These are phyloP conservation scores for Triticum dicoccoides DNA, from an alignment of 176 grass and related monocot genomes.

Conservation along the genomic window DNA sequence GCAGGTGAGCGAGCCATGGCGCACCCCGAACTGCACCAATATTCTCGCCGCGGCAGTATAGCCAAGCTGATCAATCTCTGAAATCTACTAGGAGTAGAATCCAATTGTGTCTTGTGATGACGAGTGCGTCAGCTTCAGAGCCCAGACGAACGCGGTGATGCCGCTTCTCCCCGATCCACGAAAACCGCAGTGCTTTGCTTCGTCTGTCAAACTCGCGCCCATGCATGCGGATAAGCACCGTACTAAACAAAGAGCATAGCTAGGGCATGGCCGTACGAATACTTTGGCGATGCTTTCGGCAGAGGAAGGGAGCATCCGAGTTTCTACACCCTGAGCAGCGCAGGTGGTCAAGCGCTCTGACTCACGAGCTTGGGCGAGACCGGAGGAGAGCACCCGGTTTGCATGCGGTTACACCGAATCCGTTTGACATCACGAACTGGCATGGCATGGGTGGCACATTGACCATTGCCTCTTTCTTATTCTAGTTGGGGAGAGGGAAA, in stretches of 20 bases:
- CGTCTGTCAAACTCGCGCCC: constrained; percentile 11
- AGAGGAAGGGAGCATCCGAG: not conserved
- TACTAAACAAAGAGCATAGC: constrained; percentile 20
- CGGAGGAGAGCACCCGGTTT: not conserved
- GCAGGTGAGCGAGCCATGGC: not conserved
- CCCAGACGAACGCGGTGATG: not conserved
- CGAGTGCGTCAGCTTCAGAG: not conserved
- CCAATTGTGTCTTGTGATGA: not conserved
- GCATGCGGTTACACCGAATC: constrained; percentile 29
- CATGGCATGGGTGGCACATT: not conserved
- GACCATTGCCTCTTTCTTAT: not conserved
- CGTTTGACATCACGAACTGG: constrained; percentile 23
- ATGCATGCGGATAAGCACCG: constrained; percentile 12
- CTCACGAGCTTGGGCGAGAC: constrained; percentile 24
- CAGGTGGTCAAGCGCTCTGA: constrained; percentile 16
- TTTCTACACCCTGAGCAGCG: not conserved
- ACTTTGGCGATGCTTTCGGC: not conserved
- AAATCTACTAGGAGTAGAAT: not conserved
- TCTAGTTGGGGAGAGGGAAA: not conserved
- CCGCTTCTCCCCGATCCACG: too few relatives aligned
- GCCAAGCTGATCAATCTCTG: not conserved
- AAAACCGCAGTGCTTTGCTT: not conserved
- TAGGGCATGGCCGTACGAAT: constrained; percentile 15
- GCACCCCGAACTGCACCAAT: not conserved
- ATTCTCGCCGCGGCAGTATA: too few relatives aligned